Evolutionary conservation across 441 rosid species (phyloP).

Genomic region (Erodium moschatum): DNA sequence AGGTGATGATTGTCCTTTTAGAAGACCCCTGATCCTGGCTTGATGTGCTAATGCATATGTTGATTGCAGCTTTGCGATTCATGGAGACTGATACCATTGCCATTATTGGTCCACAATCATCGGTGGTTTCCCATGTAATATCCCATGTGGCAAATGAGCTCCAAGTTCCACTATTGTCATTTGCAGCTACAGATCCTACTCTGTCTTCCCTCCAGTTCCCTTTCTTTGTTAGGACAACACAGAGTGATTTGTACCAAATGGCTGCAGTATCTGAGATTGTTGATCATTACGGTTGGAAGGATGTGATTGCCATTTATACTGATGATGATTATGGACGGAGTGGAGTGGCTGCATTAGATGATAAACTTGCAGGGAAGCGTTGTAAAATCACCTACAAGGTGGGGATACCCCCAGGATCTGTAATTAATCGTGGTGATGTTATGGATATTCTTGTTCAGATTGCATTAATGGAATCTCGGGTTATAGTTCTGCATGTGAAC

Average conservation of each 20-base stretch:
- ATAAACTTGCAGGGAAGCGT: conserved; percentile 49
- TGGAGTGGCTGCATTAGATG: conserved; percentile 69
- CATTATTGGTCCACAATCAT: conserved; percentile 77
- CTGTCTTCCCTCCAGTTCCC: conserved; percentile 72
- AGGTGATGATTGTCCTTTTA: neutral
- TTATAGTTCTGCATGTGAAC: conserved; percentile 51
- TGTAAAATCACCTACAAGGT: conserved; percentile 68
- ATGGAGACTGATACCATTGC: conserved; percentile 69
- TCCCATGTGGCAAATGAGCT: conserved; percentile 56
- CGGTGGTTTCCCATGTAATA: conserved; percentile 61
- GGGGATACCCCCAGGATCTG: conserved; percentile 34
- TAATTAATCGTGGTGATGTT: conserved; percentile 48
- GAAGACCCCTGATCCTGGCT: no score
- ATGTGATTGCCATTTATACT: conserved; percentile 59
- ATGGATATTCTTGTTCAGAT: conserved; percentile 55
- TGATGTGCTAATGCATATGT: neutral
- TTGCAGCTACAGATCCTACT: conserved; percentile 73
- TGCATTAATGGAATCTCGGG: conserved; percentile 61
- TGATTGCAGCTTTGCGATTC: conserved; percentile 50
- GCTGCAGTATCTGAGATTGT: conserved; percentile 65
- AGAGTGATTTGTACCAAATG: conserved; percentile 72
- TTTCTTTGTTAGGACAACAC: conserved; percentile 67
- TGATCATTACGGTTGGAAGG: conserved; percentile 63
- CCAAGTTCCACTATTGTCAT: conserved; percentile 63
- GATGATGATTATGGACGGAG: conserved; percentile 80